Percentiles rank a stretch among this genome's conserved stretches.
phyloP scores from a whole-genome alignment of 768 basidiomycete species.

The Pilatotrama ljubarskyi region DNA sequence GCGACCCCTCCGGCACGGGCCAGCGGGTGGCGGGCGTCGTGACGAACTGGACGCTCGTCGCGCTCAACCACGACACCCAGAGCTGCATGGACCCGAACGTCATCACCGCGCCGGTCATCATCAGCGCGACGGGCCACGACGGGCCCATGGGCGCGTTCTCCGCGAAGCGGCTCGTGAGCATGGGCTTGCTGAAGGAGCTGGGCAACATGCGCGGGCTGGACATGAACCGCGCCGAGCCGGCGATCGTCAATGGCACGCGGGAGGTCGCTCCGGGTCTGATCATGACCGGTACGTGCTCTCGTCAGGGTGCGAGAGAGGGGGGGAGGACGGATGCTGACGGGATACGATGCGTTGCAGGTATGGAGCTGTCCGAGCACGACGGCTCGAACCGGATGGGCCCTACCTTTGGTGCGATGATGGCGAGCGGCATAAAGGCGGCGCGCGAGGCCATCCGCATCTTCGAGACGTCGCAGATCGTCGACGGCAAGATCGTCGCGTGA shows the following conservation, averaged over 20 bases:
- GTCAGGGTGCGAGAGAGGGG: neutral
- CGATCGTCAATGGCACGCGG: constrained; percentile 75
- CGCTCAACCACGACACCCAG: constrained; percentile 71
- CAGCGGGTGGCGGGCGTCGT: constrained; percentile 54
- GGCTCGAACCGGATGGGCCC: constrained; percentile 70
- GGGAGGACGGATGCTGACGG: neutral
- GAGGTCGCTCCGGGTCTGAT: constrained; percentile 76
- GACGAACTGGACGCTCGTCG: constrained; percentile 54
- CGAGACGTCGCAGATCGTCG: constrained; percentile 35
- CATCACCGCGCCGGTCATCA: constrained; percentile 74
- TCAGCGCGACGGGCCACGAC: constrained; percentile 76
- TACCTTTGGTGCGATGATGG: constrained; percentile 82
- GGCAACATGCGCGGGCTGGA: constrained; percentile 81
- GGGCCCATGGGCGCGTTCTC: constrained; percentile 82
- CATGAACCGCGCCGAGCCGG: constrained; percentile 81
- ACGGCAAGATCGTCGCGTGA: constrained; percentile 39
- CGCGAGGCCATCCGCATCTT: constrained; percentile 38
- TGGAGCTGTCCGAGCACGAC: constrained; percentile 83
- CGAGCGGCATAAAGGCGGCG: constrained; percentile 58
- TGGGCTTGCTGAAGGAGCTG: constrained; percentile 70
- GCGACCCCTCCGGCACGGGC: constrained; percentile 24
- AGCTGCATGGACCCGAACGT: constrained; percentile 71
- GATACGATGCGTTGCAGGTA: constrained; percentile 48
- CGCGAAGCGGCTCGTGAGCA: constrained; percentile 75
- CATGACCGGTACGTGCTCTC: constrained; percentile 58